These are phyloP conservation scores for Macadamia tetraphylla DNA, from an alignment of 164 flowering plant species.

Conservation along the genomic window DNA sequence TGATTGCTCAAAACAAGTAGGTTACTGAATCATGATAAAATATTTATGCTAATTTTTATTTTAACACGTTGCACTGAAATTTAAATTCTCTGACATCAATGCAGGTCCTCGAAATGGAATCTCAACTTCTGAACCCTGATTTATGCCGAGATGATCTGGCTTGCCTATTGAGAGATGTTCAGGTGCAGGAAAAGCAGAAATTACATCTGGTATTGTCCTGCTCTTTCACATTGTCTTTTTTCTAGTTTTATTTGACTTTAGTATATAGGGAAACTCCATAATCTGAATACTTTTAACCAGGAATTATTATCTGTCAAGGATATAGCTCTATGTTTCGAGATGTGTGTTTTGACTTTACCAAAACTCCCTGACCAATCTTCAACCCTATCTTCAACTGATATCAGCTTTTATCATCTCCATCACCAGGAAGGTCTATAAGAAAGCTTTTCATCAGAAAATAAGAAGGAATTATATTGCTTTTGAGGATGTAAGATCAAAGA, in stretches of 20 bases:
- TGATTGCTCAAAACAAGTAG: conserved; percentile 87
- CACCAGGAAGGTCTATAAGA: no score
- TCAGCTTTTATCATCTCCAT: no score
- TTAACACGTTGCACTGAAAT: not conserved
- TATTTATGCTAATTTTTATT: not conserved
- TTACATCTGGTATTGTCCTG: conserved; percentile 54
- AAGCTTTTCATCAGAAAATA: no score
- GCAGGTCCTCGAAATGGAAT: conserved; percentile 78
- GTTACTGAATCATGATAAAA: conserved; percentile 1
- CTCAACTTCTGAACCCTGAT: conserved; percentile 48
- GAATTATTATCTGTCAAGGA: not conserved
- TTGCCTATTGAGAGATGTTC: conserved; percentile 64
- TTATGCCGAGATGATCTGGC: conserved; percentile 67
- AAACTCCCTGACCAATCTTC: not conserved
- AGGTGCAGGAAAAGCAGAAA: conserved; percentile 82
- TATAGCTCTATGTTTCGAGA: not conserved
- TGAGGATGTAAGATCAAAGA: no score
- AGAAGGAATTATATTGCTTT: no score
- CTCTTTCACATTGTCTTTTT: not conserved
- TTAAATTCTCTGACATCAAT: not conserved
- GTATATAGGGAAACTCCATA: not conserved
- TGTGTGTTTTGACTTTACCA: not conserved
- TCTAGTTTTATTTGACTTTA: not conserved
- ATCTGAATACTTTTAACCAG: no score
- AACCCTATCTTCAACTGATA: no score